A percentile compares a stretch with the other conserved stretches of the same genome.
Evolutionary conservation across 805 yeast species (phyloP).

Genomic region (Yarrowia sp.): DNA sequence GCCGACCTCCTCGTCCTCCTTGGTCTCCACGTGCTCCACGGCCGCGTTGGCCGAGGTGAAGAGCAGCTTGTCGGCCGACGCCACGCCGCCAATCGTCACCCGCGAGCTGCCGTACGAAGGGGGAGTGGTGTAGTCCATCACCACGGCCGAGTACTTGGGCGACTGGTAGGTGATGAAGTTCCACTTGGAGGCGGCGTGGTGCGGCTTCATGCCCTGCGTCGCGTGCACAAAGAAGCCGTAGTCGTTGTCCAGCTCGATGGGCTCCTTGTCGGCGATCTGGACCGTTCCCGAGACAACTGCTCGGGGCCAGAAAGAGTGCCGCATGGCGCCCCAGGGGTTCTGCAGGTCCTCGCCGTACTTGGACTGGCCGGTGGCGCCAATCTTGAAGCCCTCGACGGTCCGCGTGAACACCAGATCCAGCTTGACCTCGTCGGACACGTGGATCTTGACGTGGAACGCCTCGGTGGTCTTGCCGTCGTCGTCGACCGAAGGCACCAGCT

Average conservation of each 20-base stretch:
- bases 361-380: conserved; percentile 87
- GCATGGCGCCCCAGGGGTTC: conserved; percentile 97
- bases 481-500: conserved; percentile 60
- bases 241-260: conserved; percentile 48
- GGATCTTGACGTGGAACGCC: conserved; percentile 54
- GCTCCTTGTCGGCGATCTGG: conserved; percentile 47
- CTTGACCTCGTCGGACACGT: conserved; percentile 69
- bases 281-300: conserved; percentile 73
- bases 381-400: conserved; percentile 80
- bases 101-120: conserved; percentile 81
- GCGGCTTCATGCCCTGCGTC: conserved; percentile 98
- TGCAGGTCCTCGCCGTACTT: conserved; percentile 81
- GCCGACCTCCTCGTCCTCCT: conserved; percentile 75
- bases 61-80: conserved; percentile 67
- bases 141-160: conserved; percentile 70
- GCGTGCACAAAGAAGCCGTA: conserved; percentile 91
- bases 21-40: conserved; percentile 62
- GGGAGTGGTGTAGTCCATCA: conserved; percentile 97
- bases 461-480: conserved; percentile 56
- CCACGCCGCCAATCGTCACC: conserved; percentile 79
- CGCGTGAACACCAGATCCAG: conserved; percentile 72
- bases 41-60: conserved; percentile 71
- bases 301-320: conserved; percentile 97
- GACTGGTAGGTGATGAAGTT: conserved; percentile 91
- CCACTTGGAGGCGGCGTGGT: conserved; percentile 98